phyloP scores from a whole-genome alignment of 805 yeast species.

The Candida khao-thaluensis region DNA sequence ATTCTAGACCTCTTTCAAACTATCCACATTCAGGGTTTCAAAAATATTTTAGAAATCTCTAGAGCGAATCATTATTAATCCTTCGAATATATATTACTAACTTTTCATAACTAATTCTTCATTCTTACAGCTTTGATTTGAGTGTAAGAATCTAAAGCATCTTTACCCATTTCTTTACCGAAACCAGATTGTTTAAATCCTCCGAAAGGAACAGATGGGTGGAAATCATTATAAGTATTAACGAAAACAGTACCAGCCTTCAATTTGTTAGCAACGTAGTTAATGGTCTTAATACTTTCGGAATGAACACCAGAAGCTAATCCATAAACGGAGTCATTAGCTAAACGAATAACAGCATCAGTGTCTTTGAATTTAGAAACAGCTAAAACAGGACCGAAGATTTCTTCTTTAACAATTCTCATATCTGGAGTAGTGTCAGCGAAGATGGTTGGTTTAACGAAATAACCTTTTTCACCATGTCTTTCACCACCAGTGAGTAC shows the following conservation, averaged over 20 bases:
- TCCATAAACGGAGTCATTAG: conserved; percentile 83
- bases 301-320: conserved; percentile 92
- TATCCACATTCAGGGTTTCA: no score
- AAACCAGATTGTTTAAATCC: conserved; percentile 89
- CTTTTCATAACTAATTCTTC: no score
- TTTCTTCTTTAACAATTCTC: conserved; percentile 83
- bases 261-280: conserved; percentile 69
- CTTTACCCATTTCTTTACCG: conserved; percentile 92
- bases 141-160: conserved; percentile 81
- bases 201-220: conserved; percentile 87
- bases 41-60: no score
- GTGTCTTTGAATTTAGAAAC: conserved; percentile 76
- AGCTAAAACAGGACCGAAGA: conserved; percentile 92
- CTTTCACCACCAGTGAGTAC: conserved; percentile 82
- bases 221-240: conserved; percentile 87
- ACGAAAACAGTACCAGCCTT: conserved; percentile 92
- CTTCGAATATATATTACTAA: no score
- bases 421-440: conserved; percentile 74
- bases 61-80: no score
- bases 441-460: conserved; percentile 79
- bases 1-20: no score
- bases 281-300: conserved; percentile 67
- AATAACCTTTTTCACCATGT: conserved; percentile 67
- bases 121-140: conserved; percentile 85
- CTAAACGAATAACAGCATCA: conserved; percentile 75